Evolutionary conservation across 352 stramenopile species (phyloP).

Genomic region (Phytophthora melonis): DNA sequence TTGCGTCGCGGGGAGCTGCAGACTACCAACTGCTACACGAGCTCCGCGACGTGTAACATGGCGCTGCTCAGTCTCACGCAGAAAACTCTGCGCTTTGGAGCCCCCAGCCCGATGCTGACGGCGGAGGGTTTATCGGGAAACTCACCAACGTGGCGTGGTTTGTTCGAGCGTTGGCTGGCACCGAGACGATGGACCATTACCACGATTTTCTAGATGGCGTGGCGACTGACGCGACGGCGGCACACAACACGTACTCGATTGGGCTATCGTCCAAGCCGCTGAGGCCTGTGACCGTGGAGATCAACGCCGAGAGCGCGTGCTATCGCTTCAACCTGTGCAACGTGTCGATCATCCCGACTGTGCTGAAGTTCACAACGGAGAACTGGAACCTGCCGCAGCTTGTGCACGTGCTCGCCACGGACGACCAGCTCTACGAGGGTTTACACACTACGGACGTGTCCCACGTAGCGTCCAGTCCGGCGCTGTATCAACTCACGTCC

Average conservation of each 20-base stretch:
- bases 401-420: constrained; percentile 58
- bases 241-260: constrained; percentile 69
- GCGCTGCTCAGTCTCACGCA: constrained; percentile 44
- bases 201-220: constrained; percentile 62
- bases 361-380: constrained; percentile 53
- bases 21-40: constrained; percentile 17
- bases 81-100: constrained; percentile 41
- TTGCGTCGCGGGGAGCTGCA: constrained; percentile 28
- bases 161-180: constrained; percentile 39
- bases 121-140: constrained; percentile 47
- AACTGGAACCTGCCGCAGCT: constrained; percentile 49
- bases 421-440: constrained; percentile 72
- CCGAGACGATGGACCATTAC: constrained; percentile 72
- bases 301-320: constrained; percentile 62
- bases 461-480: constrained; percentile 39
- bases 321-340: constrained; percentile 85
- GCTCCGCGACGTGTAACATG: constrained; percentile 42
- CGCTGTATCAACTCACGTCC: constrained; percentile 47
- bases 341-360: constrained; percentile 50
- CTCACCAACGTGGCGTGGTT: constrained; percentile 71
- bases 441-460: constrained; percentile 43
- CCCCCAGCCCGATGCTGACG: constrained; percentile 9
- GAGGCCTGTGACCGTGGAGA: constrained; percentile 56
- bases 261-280: constrained; percentile 53
- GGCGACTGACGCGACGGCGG: constrained; percentile 17